A percentile compares a stretch with the other conserved stretches of the same genome.
phyloP scores from a whole-genome alignment of 2,329 filamentous ascomycete species.

The Botrytis deweyae region DNA sequence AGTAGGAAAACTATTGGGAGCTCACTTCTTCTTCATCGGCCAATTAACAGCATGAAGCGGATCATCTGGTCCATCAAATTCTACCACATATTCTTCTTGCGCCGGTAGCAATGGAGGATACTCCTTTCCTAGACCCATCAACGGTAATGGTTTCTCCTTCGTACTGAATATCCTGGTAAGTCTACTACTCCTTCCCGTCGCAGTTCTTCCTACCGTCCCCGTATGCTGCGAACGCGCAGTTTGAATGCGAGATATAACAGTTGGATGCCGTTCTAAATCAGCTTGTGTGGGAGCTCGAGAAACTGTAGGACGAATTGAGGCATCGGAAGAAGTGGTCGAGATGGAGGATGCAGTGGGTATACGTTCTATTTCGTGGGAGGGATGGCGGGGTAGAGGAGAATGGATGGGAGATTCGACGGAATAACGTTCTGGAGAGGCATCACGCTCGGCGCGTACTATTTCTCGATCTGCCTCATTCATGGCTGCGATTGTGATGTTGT shows the following conservation, averaged over 20 bases:
- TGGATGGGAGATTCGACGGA: constrained; percentile 25
- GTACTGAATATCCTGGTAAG: constrained; percentile 43
- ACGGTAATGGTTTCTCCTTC: constrained; percentile 57
- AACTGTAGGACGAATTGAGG: constrained; percentile 47
- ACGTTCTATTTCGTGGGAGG: constrained; percentile 59
- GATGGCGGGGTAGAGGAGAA: constrained; percentile 24
- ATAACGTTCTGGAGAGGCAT: constrained; percentile 48
- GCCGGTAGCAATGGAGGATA: constrained; percentile 69
- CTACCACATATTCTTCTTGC: constrained; percentile 75
- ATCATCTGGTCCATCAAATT: constrained; percentile 81
- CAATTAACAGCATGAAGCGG: constrained; percentile 87
- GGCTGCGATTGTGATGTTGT: constrained; percentile 14
- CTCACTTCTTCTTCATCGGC: constrained; percentile 73
- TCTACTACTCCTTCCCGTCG: constrained; percentile 43
- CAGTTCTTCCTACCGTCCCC: constrained; percentile 63
- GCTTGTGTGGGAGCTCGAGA: constrained; percentile 62
- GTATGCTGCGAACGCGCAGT: constrained; percentile 70
- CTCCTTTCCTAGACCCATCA: constrained; percentile 71
- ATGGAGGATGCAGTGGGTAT: constrained; percentile 56
- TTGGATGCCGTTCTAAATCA: constrained; percentile 69
- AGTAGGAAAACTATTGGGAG: constrained; percentile 25
- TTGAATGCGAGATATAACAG: constrained; percentile 68
- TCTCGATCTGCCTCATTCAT: constrained; percentile 37
- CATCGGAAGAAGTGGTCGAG: constrained; percentile 41
- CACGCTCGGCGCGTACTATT: constrained; percentile 46